Evolutionary conservation across 2,329 filamentous ascomycete species (phyloP).

Genomic region (Aspergillus calidoustus): DNA sequence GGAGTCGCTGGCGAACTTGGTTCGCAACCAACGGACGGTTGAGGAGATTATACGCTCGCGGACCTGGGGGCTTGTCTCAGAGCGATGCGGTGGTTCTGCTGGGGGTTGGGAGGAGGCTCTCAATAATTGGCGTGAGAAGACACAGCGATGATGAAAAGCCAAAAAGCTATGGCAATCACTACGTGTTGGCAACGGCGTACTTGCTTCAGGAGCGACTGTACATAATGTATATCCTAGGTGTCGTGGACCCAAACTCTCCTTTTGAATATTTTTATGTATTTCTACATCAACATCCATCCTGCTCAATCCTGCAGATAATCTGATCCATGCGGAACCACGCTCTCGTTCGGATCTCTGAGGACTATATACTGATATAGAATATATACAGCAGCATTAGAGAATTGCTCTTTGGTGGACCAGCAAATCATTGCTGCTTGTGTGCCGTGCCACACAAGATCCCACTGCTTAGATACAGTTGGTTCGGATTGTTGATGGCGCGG

Average conservation of each 20-base stretch:
- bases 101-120: slow-evolving; percentile 69
- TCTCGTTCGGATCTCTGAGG: no score
- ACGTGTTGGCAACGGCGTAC: background rate
- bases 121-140: slow-evolving; percentile 61
- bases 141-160: slow-evolving; percentile 21
- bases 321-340: no score
- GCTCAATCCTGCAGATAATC: no score
- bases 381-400: no score
- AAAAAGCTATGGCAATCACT: background rate
- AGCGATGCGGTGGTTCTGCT: slow-evolving; percentile 69
- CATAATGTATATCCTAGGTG: background rate
- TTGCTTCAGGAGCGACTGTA: slow-evolving; percentile 6
- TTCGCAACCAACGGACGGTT: slow-evolving; percentile 71
- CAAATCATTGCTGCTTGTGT: no score
- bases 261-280: background rate
- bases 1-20: slow-evolving; percentile 74
- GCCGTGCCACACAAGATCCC: no score
- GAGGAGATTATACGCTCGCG: slow-evolving; percentile 77
- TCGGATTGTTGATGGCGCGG: no score
- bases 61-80: slow-evolving; percentile 78
- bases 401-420: no score
- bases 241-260: background rate
- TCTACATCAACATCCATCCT: background rate
- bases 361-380: no score
- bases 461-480: no score